Base-by-base conservation (phyloP, 73 alveolate species). In the Loxodes magnus region DNA sequence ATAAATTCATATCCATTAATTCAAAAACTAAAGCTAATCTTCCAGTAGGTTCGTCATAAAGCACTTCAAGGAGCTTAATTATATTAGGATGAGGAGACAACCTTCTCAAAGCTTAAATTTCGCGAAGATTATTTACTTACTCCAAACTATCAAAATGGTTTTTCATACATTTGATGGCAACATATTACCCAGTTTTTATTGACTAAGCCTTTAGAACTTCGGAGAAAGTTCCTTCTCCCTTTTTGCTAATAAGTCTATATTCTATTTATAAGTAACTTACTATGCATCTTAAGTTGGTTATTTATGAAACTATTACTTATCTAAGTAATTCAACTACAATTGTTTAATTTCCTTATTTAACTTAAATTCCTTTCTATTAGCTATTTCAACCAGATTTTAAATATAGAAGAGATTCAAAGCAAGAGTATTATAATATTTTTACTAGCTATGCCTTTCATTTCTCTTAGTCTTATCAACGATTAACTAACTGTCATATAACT, bases 11-110 rank as follows among this genome's bases (percentile, higher is more conserved):
- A 54, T 94, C 99, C 99, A 94, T 92, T 54, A 94, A 75, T 64
- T 94, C 99, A 53, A 94, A 94, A 2, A 94, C 99, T 27, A 94
- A 57, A 4, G 99, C 99, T 20, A 94, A 82, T 34, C 98, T 72
- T 4, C 99, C 98, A 2, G 98, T 92, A 5, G 97, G 96, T 56
- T 93, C 98, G 54, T 93, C 99, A 60, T 87, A 84, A 41, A 88
- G 59, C 2, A 46, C 34, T 46, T 46, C 59, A 6, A 90, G 84
- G 29, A 95, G 71, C 78, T 90, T 89, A 54, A 95, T 86, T 50
- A 95, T 90, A 65, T 95, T 89, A 35, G 96, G 96, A 46, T 90
- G 98, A 41, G 90, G 87, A 3, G 82, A 46, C 16, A 77, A 62
- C 38, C 84, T 30, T 26, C 88, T 63, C 41, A 81, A 35, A 4